Conservation (phyloP, 768 basidiomycete genomes). For the Suillus decipiens region DNA sequence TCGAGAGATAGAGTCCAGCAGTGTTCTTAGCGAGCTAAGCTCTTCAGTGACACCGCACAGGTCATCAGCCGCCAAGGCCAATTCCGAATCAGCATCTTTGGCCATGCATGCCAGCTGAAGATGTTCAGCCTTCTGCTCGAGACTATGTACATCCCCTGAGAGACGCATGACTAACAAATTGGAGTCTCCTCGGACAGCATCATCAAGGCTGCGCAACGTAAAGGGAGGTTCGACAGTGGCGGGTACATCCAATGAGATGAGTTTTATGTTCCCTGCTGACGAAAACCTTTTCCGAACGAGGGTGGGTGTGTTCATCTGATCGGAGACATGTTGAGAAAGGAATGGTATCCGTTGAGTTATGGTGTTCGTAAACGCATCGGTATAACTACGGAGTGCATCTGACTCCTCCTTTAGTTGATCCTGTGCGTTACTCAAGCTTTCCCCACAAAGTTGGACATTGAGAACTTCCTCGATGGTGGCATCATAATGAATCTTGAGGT, state of each 20-base stretch:
- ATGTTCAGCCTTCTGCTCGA: conserved; percentile 50
- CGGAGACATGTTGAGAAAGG: conserved; percentile 39
- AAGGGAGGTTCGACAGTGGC: conserved; percentile 48
- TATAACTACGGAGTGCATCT: conserved; percentile 41
- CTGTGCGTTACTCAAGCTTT: conserved; percentile 31
- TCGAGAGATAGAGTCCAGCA: conserved; percentile 32
- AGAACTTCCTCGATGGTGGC: conserved; percentile 46
- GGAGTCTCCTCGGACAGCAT: conserved; percentile 64
- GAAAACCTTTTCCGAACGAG: conserved; percentile 39
- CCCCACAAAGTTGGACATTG: conserved; percentile 30
- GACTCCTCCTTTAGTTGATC: conserved; percentile 38
- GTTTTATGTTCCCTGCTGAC: conserved; percentile 36
- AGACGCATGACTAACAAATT: conserved; percentile 71
- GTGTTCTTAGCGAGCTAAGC: conserved; percentile 40
- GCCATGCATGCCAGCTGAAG: conserved; percentile 56
- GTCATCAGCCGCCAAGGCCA: conserved; percentile 38
- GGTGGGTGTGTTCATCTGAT: conserved; percentile 14
- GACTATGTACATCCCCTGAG: conserved; percentile 49
- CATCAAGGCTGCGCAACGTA: conserved; percentile 60
- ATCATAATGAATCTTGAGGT: conserved; percentile 51
- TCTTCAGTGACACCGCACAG: conserved; percentile 43
- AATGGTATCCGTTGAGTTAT: conserved; percentile 60
- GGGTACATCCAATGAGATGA: conserved; percentile 35
- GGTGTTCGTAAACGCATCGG: conserved; percentile 48
- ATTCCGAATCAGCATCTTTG: conserved; percentile 48